phyloP scores from a whole-genome alignment of 176 grass and related monocot genomes.

The Eleusine indica region DNA sequence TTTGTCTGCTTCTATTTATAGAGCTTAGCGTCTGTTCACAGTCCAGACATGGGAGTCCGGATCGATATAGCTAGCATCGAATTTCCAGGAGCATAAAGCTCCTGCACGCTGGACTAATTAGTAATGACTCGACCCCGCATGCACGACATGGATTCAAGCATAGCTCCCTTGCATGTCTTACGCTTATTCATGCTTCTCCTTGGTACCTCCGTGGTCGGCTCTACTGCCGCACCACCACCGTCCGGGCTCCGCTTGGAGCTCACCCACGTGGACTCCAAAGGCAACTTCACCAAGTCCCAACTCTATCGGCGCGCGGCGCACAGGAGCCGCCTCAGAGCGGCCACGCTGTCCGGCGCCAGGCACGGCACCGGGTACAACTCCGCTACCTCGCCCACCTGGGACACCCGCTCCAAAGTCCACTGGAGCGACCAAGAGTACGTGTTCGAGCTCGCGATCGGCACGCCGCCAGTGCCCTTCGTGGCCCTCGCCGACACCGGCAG shows the following conservation, averaged over 20 bases:
- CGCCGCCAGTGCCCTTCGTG: neutral
- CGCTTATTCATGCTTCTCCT: neutral
- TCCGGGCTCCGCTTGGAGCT: neutral
- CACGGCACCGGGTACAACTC: neutral
- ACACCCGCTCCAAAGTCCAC: neutral
- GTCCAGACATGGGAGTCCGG: neutral
- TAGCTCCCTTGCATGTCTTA: neutral
- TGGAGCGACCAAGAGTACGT: neutral
- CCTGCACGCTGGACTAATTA: neutral
- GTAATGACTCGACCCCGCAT: neutral
- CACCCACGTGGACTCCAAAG: slow-evolving; percentile 12
- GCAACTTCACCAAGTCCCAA: slow-evolving; percentile 1
- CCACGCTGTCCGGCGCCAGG: neutral
- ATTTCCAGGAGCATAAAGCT: neutral
- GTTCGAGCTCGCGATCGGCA: neutral
- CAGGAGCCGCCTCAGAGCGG: neutral
- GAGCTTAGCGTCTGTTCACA: neutral
- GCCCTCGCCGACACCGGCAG: slow-evolving; percentile 63
- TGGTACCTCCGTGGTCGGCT: neutral
- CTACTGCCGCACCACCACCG: neutral
- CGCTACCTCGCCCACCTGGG: neutral
- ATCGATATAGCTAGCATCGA: neutral
- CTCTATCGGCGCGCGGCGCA: neutral
- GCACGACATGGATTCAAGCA: neutral
- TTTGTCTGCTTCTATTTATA: neutral